Evolutionary conservation across 305 asterid genomes (phyloP).

Genomic region (Caryopteris hybrid): DNA sequence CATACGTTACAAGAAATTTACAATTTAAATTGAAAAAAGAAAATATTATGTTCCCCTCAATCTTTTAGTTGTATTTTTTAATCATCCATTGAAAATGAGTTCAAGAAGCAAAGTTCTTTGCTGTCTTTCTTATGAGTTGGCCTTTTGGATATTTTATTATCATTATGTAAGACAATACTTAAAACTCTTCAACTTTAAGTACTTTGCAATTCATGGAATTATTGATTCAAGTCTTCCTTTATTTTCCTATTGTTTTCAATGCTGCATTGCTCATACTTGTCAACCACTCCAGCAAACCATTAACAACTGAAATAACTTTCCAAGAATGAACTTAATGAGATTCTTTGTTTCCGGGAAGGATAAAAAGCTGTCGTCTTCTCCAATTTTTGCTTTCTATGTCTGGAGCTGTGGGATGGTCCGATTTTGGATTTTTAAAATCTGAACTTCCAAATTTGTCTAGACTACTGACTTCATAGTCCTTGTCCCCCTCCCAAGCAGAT

Average conservation of each 20-base stretch:
- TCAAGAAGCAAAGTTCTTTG: not conserved
- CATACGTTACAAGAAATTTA: not conserved
- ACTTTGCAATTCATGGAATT: not conserved
- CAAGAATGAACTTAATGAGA: not conserved
- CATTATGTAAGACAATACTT: not conserved
- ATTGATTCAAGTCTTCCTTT: not conserved
- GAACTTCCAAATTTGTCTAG: constrained; percentile 5
- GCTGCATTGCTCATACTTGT: not conserved
- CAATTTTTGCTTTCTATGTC: not conserved
- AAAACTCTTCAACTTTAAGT: not conserved
- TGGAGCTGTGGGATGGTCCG: not conserved
- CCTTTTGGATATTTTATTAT: not conserved
- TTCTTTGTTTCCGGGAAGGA: constrained; percentile 6
- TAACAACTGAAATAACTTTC: not conserved
- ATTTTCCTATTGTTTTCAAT: not conserved
- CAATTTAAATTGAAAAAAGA: not conserved
- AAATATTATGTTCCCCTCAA: not conserved
- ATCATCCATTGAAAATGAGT: constrained; percentile 1
- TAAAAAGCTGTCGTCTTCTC: not conserved
- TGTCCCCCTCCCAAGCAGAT: constrained; percentile 55
- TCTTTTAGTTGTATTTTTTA: not conserved
- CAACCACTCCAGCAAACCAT: not conserved
- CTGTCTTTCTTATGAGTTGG: not conserved
- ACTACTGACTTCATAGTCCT: constrained; percentile 13
- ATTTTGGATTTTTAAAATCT: not conserved